These are phyloP conservation scores for Dalbergia cultrata DNA, from an alignment of 306 rosid genomes.

Conservation along the genomic window DNA sequence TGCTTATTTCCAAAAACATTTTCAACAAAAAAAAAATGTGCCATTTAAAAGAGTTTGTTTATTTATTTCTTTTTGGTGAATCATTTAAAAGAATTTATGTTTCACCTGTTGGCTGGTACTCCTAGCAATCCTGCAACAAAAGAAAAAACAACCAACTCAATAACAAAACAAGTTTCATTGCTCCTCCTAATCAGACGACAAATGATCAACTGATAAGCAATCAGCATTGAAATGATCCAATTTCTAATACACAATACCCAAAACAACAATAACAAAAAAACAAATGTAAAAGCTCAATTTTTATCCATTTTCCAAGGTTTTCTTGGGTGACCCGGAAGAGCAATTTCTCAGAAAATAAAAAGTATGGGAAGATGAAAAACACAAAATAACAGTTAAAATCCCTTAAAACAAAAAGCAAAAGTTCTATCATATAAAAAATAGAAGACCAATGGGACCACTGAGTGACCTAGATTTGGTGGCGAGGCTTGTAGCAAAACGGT, in stretches of 20 bases:
- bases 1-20: background rate
- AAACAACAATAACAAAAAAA: background rate
- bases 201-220: background rate
- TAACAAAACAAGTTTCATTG: background rate
- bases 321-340: background rate
- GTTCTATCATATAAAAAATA: too few relatives aligned
- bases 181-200: background rate
- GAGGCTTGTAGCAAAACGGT: conserved; percentile 82
- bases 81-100: background rate
- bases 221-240: conserved; percentile 36
- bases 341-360: background rate
- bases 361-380: background rate
- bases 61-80: too few relatives aligned
- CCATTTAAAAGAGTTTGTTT: background rate
- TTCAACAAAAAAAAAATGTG: background rate
- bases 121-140: conserved; percentile 67
- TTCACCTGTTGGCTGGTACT: conserved; percentile 74
- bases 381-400: background rate
- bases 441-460: background rate
- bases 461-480: conserved; percentile 86
- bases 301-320: conserved; percentile 6
- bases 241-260: background rate
- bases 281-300: background rate
- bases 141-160: background rate
- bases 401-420: background rate